Conservation (phyloP, 2,329 filamentous ascomycete genomes). For the Fusarium burgessii region DNA sequence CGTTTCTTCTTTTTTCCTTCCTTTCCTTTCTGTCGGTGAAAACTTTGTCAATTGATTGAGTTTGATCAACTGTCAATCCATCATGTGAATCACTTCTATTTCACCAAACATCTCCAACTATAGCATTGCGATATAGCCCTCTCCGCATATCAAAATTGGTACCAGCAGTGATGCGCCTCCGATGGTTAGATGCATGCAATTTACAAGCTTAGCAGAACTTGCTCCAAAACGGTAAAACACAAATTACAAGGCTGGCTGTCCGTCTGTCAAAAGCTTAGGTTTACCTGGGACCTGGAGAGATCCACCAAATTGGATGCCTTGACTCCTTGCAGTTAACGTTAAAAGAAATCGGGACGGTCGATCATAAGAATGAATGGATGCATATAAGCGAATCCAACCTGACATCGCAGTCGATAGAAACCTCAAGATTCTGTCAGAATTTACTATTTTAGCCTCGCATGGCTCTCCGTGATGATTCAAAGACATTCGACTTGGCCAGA, state of each 20-base stretch:
- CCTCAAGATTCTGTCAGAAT: not conserved
- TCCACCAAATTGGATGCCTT: constrained; percentile 32
- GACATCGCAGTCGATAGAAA: not conserved
- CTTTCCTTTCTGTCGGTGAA: constrained; percentile 4
- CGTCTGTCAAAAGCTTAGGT: constrained; percentile 35
- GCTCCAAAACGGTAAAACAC: constrained; percentile 36
- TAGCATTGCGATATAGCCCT: not conserved
- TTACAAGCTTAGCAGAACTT: constrained; percentile 29
- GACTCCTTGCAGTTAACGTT: constrained; percentile 30
- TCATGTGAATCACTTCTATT: not conserved
- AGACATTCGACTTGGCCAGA: constrained; percentile 21
- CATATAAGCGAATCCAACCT: constrained; percentile 16
- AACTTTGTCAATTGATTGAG: constrained; percentile 7
- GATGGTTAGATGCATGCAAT: constrained; percentile 36
- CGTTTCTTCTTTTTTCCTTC: constrained; percentile 27
- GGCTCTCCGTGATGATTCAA: constrained; percentile 1
- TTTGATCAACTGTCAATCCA: not conserved
- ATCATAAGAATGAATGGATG: constrained; percentile 25
- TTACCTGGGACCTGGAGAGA: constrained; percentile 33
- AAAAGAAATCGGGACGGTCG: constrained; percentile 31
- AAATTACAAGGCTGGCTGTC: constrained; percentile 36
- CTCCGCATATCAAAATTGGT: constrained; percentile 3
- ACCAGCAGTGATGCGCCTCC: constrained; percentile 19
- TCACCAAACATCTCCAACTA: not conserved
- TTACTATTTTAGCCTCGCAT: not conserved